Conservation (phyloP, 2,329 filamentous ascomycete species). For the Talaromyces atroroseus region DNA sequence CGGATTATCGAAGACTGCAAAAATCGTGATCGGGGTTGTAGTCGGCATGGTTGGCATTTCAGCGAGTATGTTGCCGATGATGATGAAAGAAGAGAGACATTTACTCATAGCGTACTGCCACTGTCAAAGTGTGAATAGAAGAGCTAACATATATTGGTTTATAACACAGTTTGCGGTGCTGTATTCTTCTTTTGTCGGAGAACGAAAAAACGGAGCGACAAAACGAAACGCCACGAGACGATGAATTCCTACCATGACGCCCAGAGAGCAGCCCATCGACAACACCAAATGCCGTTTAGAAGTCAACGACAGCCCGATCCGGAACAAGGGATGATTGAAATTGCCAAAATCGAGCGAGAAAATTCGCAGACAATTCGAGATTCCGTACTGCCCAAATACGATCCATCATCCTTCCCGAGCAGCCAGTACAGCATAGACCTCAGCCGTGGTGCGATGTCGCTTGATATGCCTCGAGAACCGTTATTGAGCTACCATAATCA, state of each 20-base stretch:
- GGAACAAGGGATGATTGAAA: conserved; percentile 8
- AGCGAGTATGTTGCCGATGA: conserved; percentile 19
- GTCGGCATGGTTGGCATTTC: conserved; percentile 22
- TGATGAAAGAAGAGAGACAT: not conserved
- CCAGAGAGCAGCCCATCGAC: not conserved
- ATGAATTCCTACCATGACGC: conserved; percentile 10
- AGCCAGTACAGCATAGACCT: conserved; percentile 9
- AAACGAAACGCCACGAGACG: conserved; percentile 19
- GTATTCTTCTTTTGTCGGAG: conserved; percentile 22
- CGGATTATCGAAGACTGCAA: conserved; percentile 13
- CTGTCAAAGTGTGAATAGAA: not conserved
- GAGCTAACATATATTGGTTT: not conserved
- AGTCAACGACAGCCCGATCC: conserved; percentile 4
- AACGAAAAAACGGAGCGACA: conserved; percentile 21
- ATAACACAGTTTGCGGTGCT: conserved; percentile 20
- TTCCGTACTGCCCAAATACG: conserved; percentile 26
- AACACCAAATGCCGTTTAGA: conserved; percentile 9
- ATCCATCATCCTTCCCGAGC: conserved; percentile 28
- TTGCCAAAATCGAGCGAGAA: not conserved
- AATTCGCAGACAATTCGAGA: conserved; percentile 17
- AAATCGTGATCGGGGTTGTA: conserved; percentile 26
- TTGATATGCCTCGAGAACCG: conserved; percentile 9
- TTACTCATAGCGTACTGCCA: not conserved
- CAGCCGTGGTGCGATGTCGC: conserved; percentile 5
- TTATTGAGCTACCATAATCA: conserved; percentile 1